Conservation (phyloP, 257 asterid species). For the Vinca minor region DNA sequence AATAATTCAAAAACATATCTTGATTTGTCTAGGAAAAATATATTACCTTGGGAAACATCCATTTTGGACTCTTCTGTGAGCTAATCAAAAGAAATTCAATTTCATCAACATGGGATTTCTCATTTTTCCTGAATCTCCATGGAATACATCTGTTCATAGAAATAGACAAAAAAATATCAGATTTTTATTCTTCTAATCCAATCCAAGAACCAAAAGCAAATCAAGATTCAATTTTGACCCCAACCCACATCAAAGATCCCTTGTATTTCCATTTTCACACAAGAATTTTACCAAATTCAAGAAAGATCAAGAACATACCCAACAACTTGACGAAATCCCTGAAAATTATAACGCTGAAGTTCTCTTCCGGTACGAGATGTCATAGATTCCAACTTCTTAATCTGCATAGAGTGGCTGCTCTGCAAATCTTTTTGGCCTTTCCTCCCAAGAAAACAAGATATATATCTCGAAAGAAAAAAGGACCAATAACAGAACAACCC, state of each 20-base stretch:
- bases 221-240: neutral
- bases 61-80: slow-evolving; percentile 73
- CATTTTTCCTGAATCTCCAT: slow-evolving; percentile 41
- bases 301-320: slow-evolving; percentile 31
- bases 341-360: slow-evolving; percentile 31
- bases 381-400: slow-evolving; percentile 26
- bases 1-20: neutral
- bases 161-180: neutral
- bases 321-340: slow-evolving; percentile 45
- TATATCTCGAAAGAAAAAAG: slow-evolving; percentile 1
- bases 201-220: too few species aligned
- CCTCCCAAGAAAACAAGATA: too few species aligned
- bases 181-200: neutral
- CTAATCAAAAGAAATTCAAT: slow-evolving; percentile 78
- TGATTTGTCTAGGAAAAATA: neutral
- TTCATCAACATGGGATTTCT: slow-evolving; percentile 48
- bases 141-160: slow-evolving; percentile 71
- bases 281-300: neutral
- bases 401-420: slow-evolving; percentile 13
- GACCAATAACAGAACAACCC: neutral
- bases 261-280: neutral
- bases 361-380: slow-evolving; percentile 41
- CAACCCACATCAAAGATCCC: too few species aligned
- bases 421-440: too few species aligned
- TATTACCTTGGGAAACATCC: slow-evolving; percentile 94